phyloP scores from a whole-genome alignment of 2,329 filamentous ascomycete genomes.

The Colletotrichum melonis region DNA sequence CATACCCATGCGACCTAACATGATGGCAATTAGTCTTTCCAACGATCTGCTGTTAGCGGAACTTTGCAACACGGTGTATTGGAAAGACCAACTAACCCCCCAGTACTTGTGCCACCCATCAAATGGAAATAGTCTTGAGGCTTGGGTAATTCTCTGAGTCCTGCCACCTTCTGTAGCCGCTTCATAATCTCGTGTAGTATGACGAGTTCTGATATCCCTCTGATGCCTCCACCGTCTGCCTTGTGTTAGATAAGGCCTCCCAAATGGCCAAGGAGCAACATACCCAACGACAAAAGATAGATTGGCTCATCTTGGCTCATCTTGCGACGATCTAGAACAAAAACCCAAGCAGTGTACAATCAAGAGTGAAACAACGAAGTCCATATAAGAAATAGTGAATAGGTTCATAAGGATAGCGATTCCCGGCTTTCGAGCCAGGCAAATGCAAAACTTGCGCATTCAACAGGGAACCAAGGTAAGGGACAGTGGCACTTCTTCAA shows the following conservation, averaged over 20 bases:
- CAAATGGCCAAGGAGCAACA: neutral
- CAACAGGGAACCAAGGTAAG: neutral
- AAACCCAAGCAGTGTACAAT: neutral
- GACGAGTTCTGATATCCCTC: conserved; percentile 40
- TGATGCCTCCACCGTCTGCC: conserved; percentile 10
- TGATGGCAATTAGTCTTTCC: conserved; percentile 56
- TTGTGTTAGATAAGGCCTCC: neutral
- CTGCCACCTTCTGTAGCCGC: conserved; percentile 28
- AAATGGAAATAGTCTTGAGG: conserved; percentile 44
- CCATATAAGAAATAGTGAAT: neutral
- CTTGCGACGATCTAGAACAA: neutral
- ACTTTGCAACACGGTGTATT: neutral
- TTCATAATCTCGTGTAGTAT: conserved; percentile 43
- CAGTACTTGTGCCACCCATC: conserved; percentile 46
- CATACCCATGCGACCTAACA: conserved; percentile 59
- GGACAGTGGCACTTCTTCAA: conserved; percentile 1
- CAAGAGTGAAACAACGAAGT: neutral
- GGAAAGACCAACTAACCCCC: conserved; percentile 37
- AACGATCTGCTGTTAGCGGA: neutral
- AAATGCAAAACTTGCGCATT: neutral
- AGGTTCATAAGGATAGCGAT: neutral
- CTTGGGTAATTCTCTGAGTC: conserved; percentile 36
- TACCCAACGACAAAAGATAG: conserved; percentile 33
- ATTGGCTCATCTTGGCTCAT: conserved; percentile 14
- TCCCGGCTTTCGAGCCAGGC: neutral